Base-by-base conservation (phyloP, 164 flowering plant species). In the Stephania cephalantha region DNA sequence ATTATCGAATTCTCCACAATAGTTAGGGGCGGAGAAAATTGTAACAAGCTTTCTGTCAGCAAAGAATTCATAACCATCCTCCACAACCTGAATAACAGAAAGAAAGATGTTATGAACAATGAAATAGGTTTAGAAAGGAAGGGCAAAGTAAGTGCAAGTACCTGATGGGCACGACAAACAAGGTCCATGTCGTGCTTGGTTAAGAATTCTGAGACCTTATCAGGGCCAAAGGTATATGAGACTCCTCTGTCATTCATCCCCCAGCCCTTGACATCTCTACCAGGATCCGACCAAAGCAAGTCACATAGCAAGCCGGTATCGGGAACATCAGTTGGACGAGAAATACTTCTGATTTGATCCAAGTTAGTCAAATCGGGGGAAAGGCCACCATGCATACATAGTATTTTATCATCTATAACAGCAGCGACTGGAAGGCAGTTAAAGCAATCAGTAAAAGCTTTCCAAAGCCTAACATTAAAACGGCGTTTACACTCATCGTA, bases 91-190 rank as follows among this genome's bases (percentile, higher is more conserved):
- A 72, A 48, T 8, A 8, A 12, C 13, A 12, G 53, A 48, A 48
- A 48, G 53, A 48, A 8, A 12, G 9, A 8, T 8, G 11, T 4
- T 48, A 8, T 48, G 13, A 48, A 48, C 6, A 48, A 48, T 12
- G 1, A 48, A 48, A 48, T 48, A 48, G 13, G 42, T 35, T 35
- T 48, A 48, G 53, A 8, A 0, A 48, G 53, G 42, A 35, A 35
- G 42, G 42, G 3, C 1, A 35, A 35, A 35, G 42, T 35, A 35
- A 35, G 42, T 35, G 42, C 1, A 35, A 35, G 42, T 2, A 87
- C 91, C 89, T 88, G 89, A 73, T 88, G 91, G 61, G 91, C 91
- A n/a, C 91, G 87, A 78, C 91, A 88, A 18, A 88, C 72, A 25
- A 88, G 88, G 78, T 88, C 90, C 67, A 88, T 86, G 50, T 86